Evolutionary conservation across 805 yeast genomes (phyloP), one percentile per base, ranked within the genome.

Genomic region (Crinitomyces ghanaensis): DNA sequence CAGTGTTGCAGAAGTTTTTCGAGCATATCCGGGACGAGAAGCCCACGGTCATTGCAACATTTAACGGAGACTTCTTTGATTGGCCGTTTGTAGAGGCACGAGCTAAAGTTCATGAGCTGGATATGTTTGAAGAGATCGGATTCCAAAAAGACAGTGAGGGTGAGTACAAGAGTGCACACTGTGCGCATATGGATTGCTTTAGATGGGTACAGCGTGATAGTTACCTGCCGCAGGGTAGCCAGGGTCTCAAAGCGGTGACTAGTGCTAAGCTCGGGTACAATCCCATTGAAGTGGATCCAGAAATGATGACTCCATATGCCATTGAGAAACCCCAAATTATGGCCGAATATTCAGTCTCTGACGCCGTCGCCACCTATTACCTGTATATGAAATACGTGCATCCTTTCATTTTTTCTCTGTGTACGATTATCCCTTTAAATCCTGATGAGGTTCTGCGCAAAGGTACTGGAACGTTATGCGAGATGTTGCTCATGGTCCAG

Each of bases 141-240:
- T 91, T 91, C 55, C 83, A 83, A 2, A 74, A 75, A 33, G 97
- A 88, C 52, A 60, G 68, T 26, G 95, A 84, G 48, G 95, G 84
- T 26, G 96, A 86, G 53, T 91, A 86, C 58, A 86, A 85, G 57
- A 83, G 95, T 7, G 69, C 83, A 4, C 77, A 85, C 46, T 91
- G 97, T 63, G 80, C 74, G 2, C 99, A 91, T 54, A 84, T 91
- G 96, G 99, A 91, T 60, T 88, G 96, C 57, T 91, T 62, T 56
- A 62, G 96, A 45, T 91, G 99, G 99, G 99, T 93, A 8, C 84
- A 91, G 51, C 75, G 99, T 62, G 99, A 91, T 54, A 81, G 95
- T 2, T 91, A 91, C 56, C 64, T 91, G 31, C 99, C 99, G 0
- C 99, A 91, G 55, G 99, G 99, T 31, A 82, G 95, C 1, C 98